Percentiles rank a stretch among this genome's conserved stretches.
Evolutionary conservation across 306 rosid genomes (phyloP).

Genomic region (Datisca glomerata): DNA sequence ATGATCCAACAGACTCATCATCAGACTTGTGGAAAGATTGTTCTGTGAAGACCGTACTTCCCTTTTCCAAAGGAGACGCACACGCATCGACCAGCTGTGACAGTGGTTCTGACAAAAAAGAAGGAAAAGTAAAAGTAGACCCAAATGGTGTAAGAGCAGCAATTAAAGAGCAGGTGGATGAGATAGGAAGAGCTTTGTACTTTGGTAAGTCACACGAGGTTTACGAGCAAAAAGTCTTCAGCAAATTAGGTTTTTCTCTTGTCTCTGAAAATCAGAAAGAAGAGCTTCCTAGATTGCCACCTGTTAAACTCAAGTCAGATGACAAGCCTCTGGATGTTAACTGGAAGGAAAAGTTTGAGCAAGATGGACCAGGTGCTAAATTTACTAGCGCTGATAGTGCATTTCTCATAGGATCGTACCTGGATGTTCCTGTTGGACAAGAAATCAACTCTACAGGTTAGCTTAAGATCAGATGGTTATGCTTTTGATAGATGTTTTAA

Average conservation of each 20-base stretch:
- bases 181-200: constrained; percentile 74
- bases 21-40: constrained; percentile 67
- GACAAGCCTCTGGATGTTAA: constrained; percentile 53
- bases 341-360: constrained; percentile 82
- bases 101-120: constrained; percentile 40
- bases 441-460: constrained; percentile 77
- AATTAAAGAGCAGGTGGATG: constrained; percentile 78
- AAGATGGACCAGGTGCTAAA: constrained; percentile 40
- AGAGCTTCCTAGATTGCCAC: constrained; percentile 87
- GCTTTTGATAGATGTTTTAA: not conserved
- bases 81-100: constrained; percentile 42
- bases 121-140: constrained; percentile 49
- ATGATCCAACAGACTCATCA: constrained; percentile 41
- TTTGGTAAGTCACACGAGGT: constrained; percentile 48
- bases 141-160: constrained; percentile 41
- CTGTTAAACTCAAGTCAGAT: constrained; percentile 82
- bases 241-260: constrained; percentile 46
- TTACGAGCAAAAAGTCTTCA: constrained; percentile 43
- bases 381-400: constrained; percentile 36
- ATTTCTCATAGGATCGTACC: constrained; percentile 63
- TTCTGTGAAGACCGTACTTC: constrained; percentile 71
- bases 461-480: constrained; percentile 12
- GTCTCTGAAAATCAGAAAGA: constrained; percentile 55
- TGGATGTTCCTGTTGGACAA: constrained; percentile 90
- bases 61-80: constrained; percentile 53